These are phyloP conservation scores for Lithospermum erythrorhizon DNA, from an alignment of 257 asterid species.

Conservation along the genomic window DNA sequence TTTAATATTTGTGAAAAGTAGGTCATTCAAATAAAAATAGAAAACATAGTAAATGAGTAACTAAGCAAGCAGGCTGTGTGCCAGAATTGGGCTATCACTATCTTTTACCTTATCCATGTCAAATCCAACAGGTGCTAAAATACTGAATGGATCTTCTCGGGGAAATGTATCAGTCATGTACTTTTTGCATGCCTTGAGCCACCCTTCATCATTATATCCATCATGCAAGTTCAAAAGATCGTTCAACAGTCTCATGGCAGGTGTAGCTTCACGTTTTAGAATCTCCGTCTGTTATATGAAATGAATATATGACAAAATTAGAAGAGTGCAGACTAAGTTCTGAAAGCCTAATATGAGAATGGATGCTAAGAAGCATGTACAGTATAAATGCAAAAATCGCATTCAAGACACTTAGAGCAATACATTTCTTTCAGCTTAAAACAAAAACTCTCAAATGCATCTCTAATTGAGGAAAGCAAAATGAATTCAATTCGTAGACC, in stretches of 20 bases:
- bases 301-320: background rate
- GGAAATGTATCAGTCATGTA: conserved; percentile 77
- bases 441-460: background rate
- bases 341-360: background rate
- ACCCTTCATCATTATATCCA: conserved; percentile 74
- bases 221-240: conserved; percentile 79
- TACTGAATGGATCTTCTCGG: conserved; percentile 90
- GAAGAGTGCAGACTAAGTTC: background rate
- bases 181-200: conserved; percentile 85
- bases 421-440: no score
- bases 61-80: background rate
- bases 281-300: conserved; percentile 54
- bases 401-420: no score
- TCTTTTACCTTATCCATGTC: conserved; percentile 65
- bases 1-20: no score
- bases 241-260: conserved; percentile 83
- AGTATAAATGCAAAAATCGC: no score
- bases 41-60: no score
- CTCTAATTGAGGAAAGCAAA: background rate
- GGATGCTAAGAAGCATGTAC: background rate
- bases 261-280: conserved; percentile 76
- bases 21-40: no score
- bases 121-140: conserved; percentile 83
- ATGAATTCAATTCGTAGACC: background rate
- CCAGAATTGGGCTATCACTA: background rate